Base-by-base conservation (phyloP, 2,329 filamentous ascomycete genomes). In the Pseudogymnoascus sp. region DNA sequence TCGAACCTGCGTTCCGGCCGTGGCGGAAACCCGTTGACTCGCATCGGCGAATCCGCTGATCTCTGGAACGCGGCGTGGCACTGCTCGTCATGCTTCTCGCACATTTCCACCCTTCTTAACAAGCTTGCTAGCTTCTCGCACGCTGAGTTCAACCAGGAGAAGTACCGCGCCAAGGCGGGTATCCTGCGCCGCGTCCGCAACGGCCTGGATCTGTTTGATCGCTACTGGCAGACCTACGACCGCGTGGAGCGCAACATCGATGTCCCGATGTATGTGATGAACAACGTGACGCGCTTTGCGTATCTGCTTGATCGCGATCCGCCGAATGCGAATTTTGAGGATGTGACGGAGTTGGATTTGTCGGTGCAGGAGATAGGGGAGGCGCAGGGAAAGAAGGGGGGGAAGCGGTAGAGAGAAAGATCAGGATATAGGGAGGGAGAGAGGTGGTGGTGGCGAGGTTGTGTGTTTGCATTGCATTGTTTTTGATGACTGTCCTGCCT, bases 21-120 rank as follows among this genome's bases (percentile, higher is more conserved):
- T 61, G 76, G 77, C 50, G 77, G 77, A 3, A 56, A 76, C 4
- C 74, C 73, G 43, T 70, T 77, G 1, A 65, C 76, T 1, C 74
- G 77, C 33, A 72, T 73, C 37, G 72, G 74, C 43, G 78, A 83
- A 65, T 78, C 77, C 66, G 77, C 73, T 6, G 75, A 77, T 5
- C 65, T 85, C 35, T 72, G 71, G 68, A 79, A 83, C 67, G 81
- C 82, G 0, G 80, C 75, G 0, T 88, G 85, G 85, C 84, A 87
- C 71, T 88, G 84, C 75, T 84, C 81, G 60, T 82, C 77, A 62
- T 87, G 85, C 74, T 86, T 86, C 70, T 74, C 77, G 16, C 86
- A 82, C 0, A 72, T 87, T 14, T 76, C 76, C 3, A 80, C 85
- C 70, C 76, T 86, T 67, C 73, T 82, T 53, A 79, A 77, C 66